These are phyloP conservation scores for Russula vinacea DNA, from an alignment of 768 basidiomycete species.

Conservation along the genomic window DNA sequence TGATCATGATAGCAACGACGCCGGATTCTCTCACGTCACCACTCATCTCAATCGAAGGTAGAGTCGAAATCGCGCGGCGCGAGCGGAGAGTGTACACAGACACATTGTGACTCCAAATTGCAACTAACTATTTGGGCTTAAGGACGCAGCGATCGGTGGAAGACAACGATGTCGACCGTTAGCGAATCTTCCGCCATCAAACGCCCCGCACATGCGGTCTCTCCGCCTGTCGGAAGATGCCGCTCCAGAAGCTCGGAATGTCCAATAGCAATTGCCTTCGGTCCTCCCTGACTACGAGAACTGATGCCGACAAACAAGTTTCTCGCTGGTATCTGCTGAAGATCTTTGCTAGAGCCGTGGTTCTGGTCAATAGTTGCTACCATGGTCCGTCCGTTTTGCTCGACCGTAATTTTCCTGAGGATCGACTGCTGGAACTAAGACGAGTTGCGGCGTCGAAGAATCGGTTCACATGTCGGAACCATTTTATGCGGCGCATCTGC, in stretches of 20 bases:
- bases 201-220: not conserved
- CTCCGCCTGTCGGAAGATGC: not conserved
- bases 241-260: no score
- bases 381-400: not conserved
- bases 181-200: not conserved
- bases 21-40: slow-evolving; percentile 27
- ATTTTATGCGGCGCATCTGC: slow-evolving; percentile 41
- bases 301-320: not conserved
- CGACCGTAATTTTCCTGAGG: not conserved
- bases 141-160: not conserved
- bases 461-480: slow-evolving; percentile 13
- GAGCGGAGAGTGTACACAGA: slow-evolving; percentile 18
- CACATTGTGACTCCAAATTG: slow-evolving; percentile 31
- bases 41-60: slow-evolving; percentile 20
- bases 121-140: not conserved
- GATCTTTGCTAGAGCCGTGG: not conserved
- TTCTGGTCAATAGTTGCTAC: not conserved
- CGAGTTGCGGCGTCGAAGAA: slow-evolving; percentile 7
- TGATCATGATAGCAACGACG: slow-evolving; percentile 7
- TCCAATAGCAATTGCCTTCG: no score
- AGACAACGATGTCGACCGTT: not conserved
- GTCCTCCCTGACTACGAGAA: not conserved
- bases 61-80: slow-evolving; percentile 22
- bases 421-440: not conserved
- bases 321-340: not conserved